Evolutionary conservation across 306 rosid species (phyloP).

Genomic region (Acacia crassicarpa): DNA sequence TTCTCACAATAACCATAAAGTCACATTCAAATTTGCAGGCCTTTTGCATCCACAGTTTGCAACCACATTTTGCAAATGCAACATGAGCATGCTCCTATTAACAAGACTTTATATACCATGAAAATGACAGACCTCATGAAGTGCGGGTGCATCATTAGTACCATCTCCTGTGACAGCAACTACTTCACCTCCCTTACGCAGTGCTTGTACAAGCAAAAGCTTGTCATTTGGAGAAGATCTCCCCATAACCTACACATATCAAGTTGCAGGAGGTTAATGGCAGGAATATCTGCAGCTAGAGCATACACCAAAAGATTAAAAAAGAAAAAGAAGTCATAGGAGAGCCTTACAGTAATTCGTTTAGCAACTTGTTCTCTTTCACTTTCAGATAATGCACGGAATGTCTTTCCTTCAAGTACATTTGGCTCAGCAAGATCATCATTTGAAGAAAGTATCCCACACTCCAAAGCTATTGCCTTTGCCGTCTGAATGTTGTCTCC

Average conservation of each 20-base stretch:
- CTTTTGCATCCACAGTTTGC: slow-evolving; percentile 17
- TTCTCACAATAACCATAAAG: too few relatives aligned
- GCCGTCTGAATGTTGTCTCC: slow-evolving; percentile 97
- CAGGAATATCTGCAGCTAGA: slow-evolving; percentile 28
- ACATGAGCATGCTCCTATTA: slow-evolving; percentile 11
- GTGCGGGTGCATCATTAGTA: slow-evolving; percentile 98
- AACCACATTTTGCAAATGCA: slow-evolving; percentile 20
- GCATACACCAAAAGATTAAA: neutral
- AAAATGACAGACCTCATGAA: slow-evolving; percentile 81
- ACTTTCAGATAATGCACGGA: slow-evolving; percentile 71
- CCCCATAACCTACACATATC: slow-evolving; percentile 79
- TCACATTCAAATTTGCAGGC: slow-evolving; percentile 17
- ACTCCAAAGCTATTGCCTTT: slow-evolving; percentile 92
- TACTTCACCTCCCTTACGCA: slow-evolving; percentile 88
- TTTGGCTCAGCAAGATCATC: slow-evolving; percentile 77
- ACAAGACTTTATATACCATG: slow-evolving; percentile 27
- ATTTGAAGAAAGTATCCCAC: slow-evolving; percentile 77
- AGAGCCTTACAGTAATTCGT: slow-evolving; percentile 59
- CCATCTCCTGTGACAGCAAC: slow-evolving; percentile 99
- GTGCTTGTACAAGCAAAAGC: slow-evolving; percentile 96
- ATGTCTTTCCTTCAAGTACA: slow-evolving; percentile 83
- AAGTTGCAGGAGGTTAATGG: slow-evolving; percentile 2
- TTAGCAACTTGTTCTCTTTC: slow-evolving; percentile 78
- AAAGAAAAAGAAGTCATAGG: neutral
- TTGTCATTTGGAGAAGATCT: slow-evolving; percentile 99